Conservation (phyloP, 1,284 basidiomycete genomes). For the Ceratorhiza oryzae-sativae region DNA sequence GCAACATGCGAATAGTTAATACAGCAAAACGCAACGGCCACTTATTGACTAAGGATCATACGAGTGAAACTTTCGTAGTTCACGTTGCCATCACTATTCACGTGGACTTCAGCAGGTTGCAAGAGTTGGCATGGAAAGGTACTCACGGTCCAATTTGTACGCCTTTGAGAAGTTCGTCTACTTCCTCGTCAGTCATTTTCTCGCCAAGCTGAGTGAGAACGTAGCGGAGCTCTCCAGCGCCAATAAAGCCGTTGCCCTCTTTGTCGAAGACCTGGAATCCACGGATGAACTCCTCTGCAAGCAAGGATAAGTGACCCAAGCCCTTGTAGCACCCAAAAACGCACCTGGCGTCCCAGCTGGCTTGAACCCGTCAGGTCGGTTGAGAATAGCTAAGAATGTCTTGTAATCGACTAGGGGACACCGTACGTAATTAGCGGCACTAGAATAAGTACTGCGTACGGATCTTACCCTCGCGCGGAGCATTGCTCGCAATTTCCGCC, state of each 20-base stretch:
- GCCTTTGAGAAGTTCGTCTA: conserved; percentile 96
- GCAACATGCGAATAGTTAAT: background rate
- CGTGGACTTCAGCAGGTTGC: background rate
- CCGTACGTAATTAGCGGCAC: background rate
- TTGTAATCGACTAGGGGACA: conserved; percentile 81
- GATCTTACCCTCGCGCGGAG: conserved; percentile 71
- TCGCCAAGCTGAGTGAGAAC: conserved; percentile 95
- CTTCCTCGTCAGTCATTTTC: conserved; percentile 98
- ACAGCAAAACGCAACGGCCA: background rate
- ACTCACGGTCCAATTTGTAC: conserved; percentile 86
- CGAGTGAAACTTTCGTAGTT: conserved; percentile 97
- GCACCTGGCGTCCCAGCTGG: conserved; percentile 90
- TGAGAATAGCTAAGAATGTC: conserved; percentile 89
- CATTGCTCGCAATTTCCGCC: conserved; percentile 73
- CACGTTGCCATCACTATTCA: conserved; percentile 87
- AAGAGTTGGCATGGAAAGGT: conserved; percentile 3
- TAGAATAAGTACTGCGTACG: conserved; percentile 52
- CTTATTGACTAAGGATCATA: conserved; percentile 84
- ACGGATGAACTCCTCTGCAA: conserved; percentile 94
- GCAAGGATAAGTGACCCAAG: too few relatives aligned
- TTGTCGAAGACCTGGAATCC: conserved; percentile 99
- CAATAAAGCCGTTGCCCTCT: conserved; percentile 96
- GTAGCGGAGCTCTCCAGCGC: conserved; percentile 91
- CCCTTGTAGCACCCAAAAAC: conserved; percentile 46
- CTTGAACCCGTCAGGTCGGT: conserved; percentile 96